Evolutionary conservation across 129 eudicot species (phyloP), one percentile per base, ranked within the genome.

Genomic region (Pulicaria dysenterica): DNA sequence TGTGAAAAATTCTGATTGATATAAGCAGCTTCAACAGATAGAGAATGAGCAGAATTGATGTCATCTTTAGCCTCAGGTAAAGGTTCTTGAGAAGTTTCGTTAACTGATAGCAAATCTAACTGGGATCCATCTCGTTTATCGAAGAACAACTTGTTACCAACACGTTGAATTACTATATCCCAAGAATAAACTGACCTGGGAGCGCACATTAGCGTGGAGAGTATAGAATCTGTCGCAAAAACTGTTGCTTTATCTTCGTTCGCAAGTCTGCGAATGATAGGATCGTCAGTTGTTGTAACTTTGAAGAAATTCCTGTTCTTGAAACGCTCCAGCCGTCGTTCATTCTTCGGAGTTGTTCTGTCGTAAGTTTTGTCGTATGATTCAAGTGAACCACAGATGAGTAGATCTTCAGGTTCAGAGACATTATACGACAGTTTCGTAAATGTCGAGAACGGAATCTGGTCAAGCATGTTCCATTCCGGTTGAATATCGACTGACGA

Each of bases 391-490:
- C 97, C 97, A 8, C 97, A 88, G 13, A 81, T 74, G 0, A 88
- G 50, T 10, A 91, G 68, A 49, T 91, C 97, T 37, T 91, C 97
- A 1, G 97, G 95, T 37, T 91, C 97, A 0, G 86, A 81, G 7
- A 91, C 96, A 0, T 79, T 69, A 69, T 77, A 91, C 0, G 92
- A 80, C 0, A 91, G 81, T 55, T 91, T 91, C 0, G 92, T 77
- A 69, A 91, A 91, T 0, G 90, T 86, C 0, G 95, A 88, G 74
- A 91, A 91, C 0, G 97, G 95, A 12, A 91, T 91, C 64, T 91
- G 97, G 31, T 91, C 97, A 4, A 91, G 91, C 95, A 91, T 91
- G 16, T 91, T 91, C 97, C 97, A 91, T 41, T 91, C 97, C 4
- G 97, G 97, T 56, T 91, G 97, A 13, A 91, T 91, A 69, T 91